Evolutionary conservation across 2,329 filamentous ascomycete genomes (phyloP).

Genomic region (Pseudopyrenochaeta lycopersici): DNA sequence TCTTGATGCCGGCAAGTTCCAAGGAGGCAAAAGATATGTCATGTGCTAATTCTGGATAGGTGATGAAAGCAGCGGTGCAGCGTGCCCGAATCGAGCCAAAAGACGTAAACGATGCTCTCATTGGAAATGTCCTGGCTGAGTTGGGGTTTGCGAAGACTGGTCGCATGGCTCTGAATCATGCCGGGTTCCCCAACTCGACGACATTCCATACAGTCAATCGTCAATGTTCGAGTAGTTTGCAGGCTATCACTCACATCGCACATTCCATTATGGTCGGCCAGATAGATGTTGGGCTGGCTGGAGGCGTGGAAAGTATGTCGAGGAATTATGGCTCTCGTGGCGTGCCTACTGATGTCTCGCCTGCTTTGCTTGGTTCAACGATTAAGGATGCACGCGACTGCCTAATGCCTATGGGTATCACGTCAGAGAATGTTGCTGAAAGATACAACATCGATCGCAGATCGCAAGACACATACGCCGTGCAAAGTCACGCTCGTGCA

Average conservation of each 20-base stretch:
- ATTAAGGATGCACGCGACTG: slow-evolving; percentile 85
- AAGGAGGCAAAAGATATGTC: slow-evolving; percentile 73
- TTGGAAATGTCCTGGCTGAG: slow-evolving; percentile 81
- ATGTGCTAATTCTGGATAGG: slow-evolving; percentile 57
- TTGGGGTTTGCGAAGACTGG: slow-evolving; percentile 88
- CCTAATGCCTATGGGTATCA: slow-evolving; percentile 98
- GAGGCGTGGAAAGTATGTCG: slow-evolving; percentile 91
- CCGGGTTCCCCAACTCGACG: slow-evolving; percentile 89
- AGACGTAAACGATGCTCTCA: slow-evolving; percentile 40
- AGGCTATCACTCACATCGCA: slow-evolving; percentile 93
- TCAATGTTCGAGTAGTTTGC: slow-evolving; percentile 96
- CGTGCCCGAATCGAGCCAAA: slow-evolving; percentile 34
- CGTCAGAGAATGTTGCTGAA: slow-evolving; percentile 89
- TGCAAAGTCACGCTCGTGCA: slow-evolving; percentile 85
- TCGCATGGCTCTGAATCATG: slow-evolving; percentile 85
- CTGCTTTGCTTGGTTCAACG: slow-evolving; percentile 76
- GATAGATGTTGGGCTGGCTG: slow-evolving; percentile 86
- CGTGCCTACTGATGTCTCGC: slow-evolving; percentile 73
- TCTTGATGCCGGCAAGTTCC: slow-evolving; percentile 67
- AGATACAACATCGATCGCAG: slow-evolving; percentile 86
- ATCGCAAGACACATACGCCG: slow-evolving; percentile 83
- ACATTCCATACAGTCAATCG: slow-evolving; percentile 85
- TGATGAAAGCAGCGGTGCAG: slow-evolving; percentile 69
- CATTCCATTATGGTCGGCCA: slow-evolving; percentile 80
- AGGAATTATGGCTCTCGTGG: slow-evolving; percentile 83